These are phyloP conservation scores for Astraeus odoratus DNA, from an alignment of 768 basidiomycete genomes.

Conservation along the genomic window DNA sequence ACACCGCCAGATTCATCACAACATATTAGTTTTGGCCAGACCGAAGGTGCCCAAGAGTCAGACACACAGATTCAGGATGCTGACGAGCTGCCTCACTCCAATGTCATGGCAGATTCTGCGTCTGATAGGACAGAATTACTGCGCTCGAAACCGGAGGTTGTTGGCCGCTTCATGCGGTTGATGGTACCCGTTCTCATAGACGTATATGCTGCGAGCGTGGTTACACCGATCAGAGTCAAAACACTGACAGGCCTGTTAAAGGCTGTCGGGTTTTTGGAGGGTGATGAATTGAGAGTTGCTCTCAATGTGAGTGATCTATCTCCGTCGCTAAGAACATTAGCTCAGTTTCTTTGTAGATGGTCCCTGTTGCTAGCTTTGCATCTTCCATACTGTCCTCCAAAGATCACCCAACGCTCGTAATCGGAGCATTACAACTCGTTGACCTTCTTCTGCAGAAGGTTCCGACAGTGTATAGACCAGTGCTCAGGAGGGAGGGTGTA, in stretches of 20 bases:
- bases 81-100: constrained; percentile 27
- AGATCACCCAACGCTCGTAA: constrained; percentile 82
- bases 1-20: constrained; percentile 16
- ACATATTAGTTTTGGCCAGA: constrained; percentile 4
- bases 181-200: constrained; percentile 93
- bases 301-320: constrained; percentile 52
- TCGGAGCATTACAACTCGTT: constrained; percentile 87
- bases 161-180: constrained; percentile 79
- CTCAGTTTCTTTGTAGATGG: constrained; percentile 46
- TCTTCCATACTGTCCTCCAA: constrained; percentile 90
- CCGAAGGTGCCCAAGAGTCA: constrained; percentile 24
- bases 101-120: constrained; percentile 27
- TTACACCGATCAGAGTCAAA: constrained; percentile 79
- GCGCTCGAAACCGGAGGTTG: constrained; percentile 65
- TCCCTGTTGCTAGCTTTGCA: constrained; percentile 92
- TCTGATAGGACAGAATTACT: constrained; percentile 68
- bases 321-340: background rate
- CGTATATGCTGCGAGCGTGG: constrained; percentile 98
- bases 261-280: constrained; percentile 83
- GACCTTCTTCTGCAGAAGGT: constrained; percentile 85
- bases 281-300: constrained; percentile 66
- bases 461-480: constrained; percentile 76
- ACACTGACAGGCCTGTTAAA: constrained; percentile 84
- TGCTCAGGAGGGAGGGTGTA: constrained; percentile 92
- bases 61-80: constrained; percentile 39